Evolutionary conservation across 2,329 filamentous ascomycete genomes (phyloP).

Genomic region (Nothopassalora personata): DNA sequence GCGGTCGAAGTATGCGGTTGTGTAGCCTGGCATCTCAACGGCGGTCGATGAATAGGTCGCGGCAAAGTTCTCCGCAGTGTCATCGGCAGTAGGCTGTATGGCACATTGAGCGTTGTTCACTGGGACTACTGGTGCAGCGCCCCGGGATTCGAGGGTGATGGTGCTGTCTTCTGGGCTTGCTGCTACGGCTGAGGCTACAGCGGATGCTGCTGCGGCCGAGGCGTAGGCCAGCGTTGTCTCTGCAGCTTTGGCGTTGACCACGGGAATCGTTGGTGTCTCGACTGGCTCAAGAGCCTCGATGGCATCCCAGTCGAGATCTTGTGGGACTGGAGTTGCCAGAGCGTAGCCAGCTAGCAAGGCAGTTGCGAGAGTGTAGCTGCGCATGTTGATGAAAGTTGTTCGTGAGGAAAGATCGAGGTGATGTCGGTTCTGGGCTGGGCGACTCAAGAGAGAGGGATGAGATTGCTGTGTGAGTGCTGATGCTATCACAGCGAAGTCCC

Average conservation of each 20-base stretch:
- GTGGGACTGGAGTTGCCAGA: conserved; percentile 19
- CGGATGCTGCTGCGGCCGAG: conserved; percentile 13
- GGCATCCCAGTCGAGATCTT: conserved; percentile 21
- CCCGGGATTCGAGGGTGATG: conserved; percentile 10
- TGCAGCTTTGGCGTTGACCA: conserved; percentile 15
- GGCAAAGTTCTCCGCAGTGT: conserved; percentile 14
- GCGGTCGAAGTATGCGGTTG: conserved; percentile 3
- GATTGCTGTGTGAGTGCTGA: not conserved
- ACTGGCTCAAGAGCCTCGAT: conserved; percentile 15
- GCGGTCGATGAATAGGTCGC: not conserved
- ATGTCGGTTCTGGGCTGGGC: not conserved
- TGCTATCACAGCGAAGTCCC: not conserved
- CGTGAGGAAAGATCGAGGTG: not conserved
- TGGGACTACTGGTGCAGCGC: conserved; percentile 4
- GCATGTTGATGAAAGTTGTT: conserved; percentile 9
- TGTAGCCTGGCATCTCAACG: conserved; percentile 1
- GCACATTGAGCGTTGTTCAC: conserved; percentile 5
- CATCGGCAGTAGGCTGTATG: conserved; percentile 4
- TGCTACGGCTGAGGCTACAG: conserved; percentile 16
- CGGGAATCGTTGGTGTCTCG: conserved; percentile 13
- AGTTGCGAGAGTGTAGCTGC: conserved; percentile 7
- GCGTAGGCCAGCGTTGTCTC: conserved; percentile 16
- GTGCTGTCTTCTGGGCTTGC: conserved; percentile 18
- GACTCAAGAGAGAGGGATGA: not conserved
- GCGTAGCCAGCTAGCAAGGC: conserved; percentile 19